A percentile compares a stretch with the other conserved stretches of the same genome.
Evolutionary conservation across 805 yeast genomes (phyloP).

Genomic region (Kodamaea kaohsiungensis): DNA sequence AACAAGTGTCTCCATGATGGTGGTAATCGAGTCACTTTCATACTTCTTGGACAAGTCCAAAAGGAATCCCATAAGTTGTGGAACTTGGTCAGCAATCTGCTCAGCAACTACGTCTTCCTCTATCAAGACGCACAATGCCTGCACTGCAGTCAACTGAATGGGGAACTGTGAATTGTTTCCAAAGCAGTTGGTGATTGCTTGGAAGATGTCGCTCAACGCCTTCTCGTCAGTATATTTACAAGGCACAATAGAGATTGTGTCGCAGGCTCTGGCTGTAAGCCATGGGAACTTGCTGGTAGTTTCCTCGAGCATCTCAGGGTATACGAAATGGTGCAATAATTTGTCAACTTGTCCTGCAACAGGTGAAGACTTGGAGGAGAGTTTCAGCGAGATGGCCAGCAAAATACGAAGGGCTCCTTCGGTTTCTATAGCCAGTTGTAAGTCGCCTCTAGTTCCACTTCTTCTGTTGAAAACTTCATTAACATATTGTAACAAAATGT

Average conservation of each 20-base stretch:
- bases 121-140: conserved; percentile 49
- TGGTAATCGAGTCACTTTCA: conserved; percentile 45
- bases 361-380: conserved; percentile 37
- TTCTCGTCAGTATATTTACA: conserved; percentile 35
- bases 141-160: conserved; percentile 51
- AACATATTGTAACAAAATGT: conserved; percentile 30
- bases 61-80: conserved; percentile 45
- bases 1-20: conserved; percentile 47
- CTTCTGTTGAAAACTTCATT: conserved; percentile 38
- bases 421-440: conserved; percentile 33
- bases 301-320: conserved; percentile 39
- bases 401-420: conserved; percentile 46
- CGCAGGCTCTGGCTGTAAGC: conserved; percentile 49
- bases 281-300: conserved; percentile 34
- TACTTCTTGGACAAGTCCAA: conserved; percentile 45
- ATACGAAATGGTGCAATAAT: conserved; percentile 38
- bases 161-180: conserved; percentile 47
- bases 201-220: conserved; percentile 41
- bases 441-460: conserved; percentile 26
- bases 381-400: conserved; percentile 40
- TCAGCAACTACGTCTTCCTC: conserved; percentile 47
- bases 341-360: conserved; percentile 41
- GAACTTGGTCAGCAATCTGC: conserved; percentile 43
- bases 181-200: conserved; percentile 42
- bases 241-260: conserved; percentile 42